Evolutionary conservation across 257 asterid genomes (phyloP).

Genomic region (Datura wrightii): DNA sequence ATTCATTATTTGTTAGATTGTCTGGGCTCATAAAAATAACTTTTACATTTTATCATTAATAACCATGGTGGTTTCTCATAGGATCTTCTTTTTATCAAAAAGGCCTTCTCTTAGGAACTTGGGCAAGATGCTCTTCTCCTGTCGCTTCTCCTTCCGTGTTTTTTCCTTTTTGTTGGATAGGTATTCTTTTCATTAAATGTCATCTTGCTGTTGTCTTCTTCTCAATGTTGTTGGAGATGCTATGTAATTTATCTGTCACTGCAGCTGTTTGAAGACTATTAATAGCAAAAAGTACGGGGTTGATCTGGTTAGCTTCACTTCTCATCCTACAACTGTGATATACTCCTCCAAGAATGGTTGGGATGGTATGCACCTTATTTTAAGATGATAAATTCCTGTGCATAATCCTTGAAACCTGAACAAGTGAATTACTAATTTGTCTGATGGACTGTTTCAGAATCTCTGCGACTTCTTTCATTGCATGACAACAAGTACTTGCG

Average conservation of each 20-base stretch:
- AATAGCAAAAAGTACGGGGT: slow-evolving; percentile 97
- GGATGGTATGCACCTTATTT: slow-evolving; percentile 72
- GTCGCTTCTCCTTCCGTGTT: background rate
- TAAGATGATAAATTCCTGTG: slow-evolving; percentile 6
- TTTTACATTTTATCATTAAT: background rate
- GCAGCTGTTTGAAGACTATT: slow-evolving; percentile 93
- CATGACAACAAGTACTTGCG: slow-evolving; percentile 97
- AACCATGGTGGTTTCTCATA: background rate
- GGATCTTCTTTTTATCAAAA: background rate
- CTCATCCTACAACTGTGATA: slow-evolving; percentile 94
- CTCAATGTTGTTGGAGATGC: slow-evolving; percentile 4
- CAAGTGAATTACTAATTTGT: background rate
- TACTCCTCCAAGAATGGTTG: slow-evolving; percentile 99
- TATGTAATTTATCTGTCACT: background rate
- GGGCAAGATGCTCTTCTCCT: slow-evolving; percentile 4
- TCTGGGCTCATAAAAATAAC: background rate
- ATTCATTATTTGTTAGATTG: background rate
- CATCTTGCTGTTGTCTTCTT: slow-evolving; percentile 3
- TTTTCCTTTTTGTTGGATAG: background rate
- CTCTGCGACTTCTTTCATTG: slow-evolving; percentile 94
- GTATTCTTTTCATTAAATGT: background rate
- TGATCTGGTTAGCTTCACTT: slow-evolving; percentile 94
- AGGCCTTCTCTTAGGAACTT: background rate
- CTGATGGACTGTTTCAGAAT: slow-evolving; percentile 66
- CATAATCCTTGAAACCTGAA: background rate